These are phyloP conservation scores for Talaromyces ruber DNA, from an alignment of 495 filamentous ascomycete species.

Conservation along the genomic window DNA sequence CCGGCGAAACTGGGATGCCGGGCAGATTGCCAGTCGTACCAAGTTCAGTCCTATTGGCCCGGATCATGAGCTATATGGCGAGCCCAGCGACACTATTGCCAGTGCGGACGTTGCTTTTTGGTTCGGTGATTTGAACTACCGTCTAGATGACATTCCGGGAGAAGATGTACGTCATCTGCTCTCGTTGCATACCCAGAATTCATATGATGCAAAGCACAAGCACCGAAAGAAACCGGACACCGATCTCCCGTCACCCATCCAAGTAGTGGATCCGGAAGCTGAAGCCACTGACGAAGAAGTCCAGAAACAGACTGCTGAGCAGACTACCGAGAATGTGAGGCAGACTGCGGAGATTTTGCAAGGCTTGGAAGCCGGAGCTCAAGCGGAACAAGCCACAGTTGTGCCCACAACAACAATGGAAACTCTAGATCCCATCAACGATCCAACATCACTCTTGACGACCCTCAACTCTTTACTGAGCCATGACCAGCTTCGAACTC, in stretches of 20 bases:
- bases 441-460: slow-evolving; percentile 66
- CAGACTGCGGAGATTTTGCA: background rate
- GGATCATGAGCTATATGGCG: slow-evolving; percentile 39
- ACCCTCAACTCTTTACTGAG: slow-evolving; percentile 78
- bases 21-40: slow-evolving; percentile 64
- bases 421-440: slow-evolving; percentile 34
- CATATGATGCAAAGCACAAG: slow-evolving; percentile 48
- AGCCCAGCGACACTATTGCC: slow-evolving; percentile 60
- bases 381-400: background rate
- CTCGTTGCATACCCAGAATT: slow-evolving; percentile 69
- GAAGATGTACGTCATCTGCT: slow-evolving; percentile 84
- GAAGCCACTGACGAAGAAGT: background rate
- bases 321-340: slow-evolving; percentile 1
- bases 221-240: slow-evolving; percentile 23
- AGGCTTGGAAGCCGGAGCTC: background rate
- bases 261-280: slow-evolving; percentile 3
- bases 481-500: slow-evolving; percentile 78
- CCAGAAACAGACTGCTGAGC: slow-evolving; percentile 3
- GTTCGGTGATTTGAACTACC: slow-evolving; percentile 96
- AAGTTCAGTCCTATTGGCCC: slow-evolving; percentile 64
- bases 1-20: slow-evolving; percentile 81
- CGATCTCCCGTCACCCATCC: slow-evolving; percentile 15
- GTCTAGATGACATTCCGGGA: slow-evolving; percentile 78
- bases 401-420: slow-evolving; percentile 2
- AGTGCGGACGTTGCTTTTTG: slow-evolving; percentile 91